phyloP scores from a whole-genome alignment of 1,139 yeast genomes.

The Magnusiomyces suaveolens region DNA sequence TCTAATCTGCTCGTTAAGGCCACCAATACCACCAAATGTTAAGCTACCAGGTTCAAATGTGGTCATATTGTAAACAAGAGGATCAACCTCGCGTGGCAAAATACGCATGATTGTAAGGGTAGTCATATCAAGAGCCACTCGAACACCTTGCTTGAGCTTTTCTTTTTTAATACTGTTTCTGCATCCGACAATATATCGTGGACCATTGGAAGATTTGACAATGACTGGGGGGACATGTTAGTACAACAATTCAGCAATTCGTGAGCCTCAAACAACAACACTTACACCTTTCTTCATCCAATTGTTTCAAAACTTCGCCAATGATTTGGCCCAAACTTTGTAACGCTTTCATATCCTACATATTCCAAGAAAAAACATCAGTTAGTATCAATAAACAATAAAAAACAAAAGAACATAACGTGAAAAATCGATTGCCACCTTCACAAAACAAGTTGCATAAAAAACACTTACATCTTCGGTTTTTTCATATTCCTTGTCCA shows the following conservation, averaged over 20 bases:
- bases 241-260: background rate
- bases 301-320: constrained; percentile 93
- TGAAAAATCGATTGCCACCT: background rate
- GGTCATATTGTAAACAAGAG: constrained; percentile 96
- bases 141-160: constrained; percentile 79
- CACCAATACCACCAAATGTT: constrained; percentile 94
- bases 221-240: constrained; percentile 36
- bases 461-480: constrained; percentile 55
- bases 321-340: constrained; percentile 97
- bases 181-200: constrained; percentile 95
- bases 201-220: constrained; percentile 95
- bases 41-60: constrained; percentile 92
- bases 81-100: constrained; percentile 96
- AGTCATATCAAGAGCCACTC: constrained; percentile 96
- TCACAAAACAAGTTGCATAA: background rate
- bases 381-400: background rate
- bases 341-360: constrained; percentile 76
- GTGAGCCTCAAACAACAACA: background rate
- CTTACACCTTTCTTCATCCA: constrained; percentile 75
- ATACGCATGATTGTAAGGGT: constrained; percentile 96
- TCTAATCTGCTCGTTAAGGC: constrained; percentile 88
- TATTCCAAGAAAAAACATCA: background rate
- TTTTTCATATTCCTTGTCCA: constrained; percentile 78
- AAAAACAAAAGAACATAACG: too few species aligned
- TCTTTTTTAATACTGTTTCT: constrained; percentile 81